Conservation (phyloP, 768 basidiomycete genomes). For the Mycena chlorophos region DNA sequence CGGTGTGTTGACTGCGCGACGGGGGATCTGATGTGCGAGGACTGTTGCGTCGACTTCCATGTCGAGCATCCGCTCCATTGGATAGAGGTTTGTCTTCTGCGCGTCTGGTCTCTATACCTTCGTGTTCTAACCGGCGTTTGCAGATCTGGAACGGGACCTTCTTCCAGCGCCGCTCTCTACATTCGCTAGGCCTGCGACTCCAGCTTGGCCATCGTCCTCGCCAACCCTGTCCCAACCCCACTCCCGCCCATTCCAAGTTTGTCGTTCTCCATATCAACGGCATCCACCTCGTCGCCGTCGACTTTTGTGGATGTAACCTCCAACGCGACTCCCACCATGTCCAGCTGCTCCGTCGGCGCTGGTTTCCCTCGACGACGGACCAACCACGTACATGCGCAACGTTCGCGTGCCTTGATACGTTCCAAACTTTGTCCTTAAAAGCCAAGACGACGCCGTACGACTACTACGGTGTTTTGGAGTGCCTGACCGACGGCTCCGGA, state of each 20-base stretch:
- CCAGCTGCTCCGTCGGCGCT: slow-evolving; percentile 32
- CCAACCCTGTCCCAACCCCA: background rate
- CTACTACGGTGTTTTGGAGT: too few species aligned
- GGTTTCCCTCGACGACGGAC: slow-evolving; percentile 33
- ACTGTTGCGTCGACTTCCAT: slow-evolving; percentile 11
- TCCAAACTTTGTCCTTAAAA: slow-evolving; percentile 28
- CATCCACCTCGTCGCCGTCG: slow-evolving; percentile 10
- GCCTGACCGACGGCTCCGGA: too few species aligned
- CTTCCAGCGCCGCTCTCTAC: slow-evolving; percentile 4
- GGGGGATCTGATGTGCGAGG: background rate
- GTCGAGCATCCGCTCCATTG: slow-evolving; percentile 2
- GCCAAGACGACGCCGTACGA: slow-evolving; percentile 35
- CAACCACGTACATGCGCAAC: slow-evolving; percentile 31
- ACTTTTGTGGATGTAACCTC: slow-evolving; percentile 27
- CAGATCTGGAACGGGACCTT: slow-evolving; percentile 10
- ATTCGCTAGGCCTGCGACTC: slow-evolving; percentile 1
- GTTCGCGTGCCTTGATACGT: slow-evolving; percentile 25
- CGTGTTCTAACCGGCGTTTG: background rate
- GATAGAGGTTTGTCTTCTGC: slow-evolving; percentile 1
- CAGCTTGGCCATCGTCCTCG: slow-evolving; percentile 9
- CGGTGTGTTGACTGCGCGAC: background rate
- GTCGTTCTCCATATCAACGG: slow-evolving; percentile 15
- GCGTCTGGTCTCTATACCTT: background rate
- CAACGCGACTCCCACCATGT: slow-evolving; percentile 9
- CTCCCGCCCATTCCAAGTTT: background rate